Base-by-base conservation (phyloP, 2,329 filamentous ascomycete genomes). In the Eutypa lata region DNA sequence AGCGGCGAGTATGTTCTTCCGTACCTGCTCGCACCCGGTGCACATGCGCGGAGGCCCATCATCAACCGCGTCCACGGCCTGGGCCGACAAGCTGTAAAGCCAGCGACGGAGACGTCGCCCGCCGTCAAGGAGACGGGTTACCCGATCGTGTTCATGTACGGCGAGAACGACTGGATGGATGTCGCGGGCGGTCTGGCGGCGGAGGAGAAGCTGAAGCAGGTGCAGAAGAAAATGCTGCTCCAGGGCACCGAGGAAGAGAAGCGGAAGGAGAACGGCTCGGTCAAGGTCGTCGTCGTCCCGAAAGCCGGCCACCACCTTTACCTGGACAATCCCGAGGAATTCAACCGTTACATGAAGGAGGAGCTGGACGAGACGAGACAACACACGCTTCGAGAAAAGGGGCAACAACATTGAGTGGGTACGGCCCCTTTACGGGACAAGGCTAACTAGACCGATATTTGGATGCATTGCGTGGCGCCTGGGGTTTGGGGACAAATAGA, bases 91-190 rank as follows among this genome's bases (percentile, higher is more conserved):
- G 59, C 71, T 7, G 68, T 82, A 54, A 61, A 64, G 47, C 59
- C 35, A 14, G 60, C 70, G 18, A 67, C 66, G 3, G 67, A 64
- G 3, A 61, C 61, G n/a, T 38, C 35, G 13, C 35, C 35, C 0
- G 26, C 61, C 19, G 63, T 68, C 16, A 66, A 68, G 24, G 81
- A 84, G 62, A 88, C 80, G 0, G 91, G 92, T 1, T 78, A 91
- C 48, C 93, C 94, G 0, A 77, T 97, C 31, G 82, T 97, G 8
- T 83, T 99, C 68, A 92, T 97, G 89, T 99, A 99, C 67, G 94
- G 94, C 57, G 92, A 97, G 64, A 87, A 94, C 65, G 94, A 99
- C 76, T 99, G 94, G 94, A 99, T 99, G 94, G 94, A 99, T 61
- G 86, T 94, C 8, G 84, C 85, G 0, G 94, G 92, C 26, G 94